Conservation (phyloP, 176 grass and related monocot species). For the Cenchrus americanus region DNA sequence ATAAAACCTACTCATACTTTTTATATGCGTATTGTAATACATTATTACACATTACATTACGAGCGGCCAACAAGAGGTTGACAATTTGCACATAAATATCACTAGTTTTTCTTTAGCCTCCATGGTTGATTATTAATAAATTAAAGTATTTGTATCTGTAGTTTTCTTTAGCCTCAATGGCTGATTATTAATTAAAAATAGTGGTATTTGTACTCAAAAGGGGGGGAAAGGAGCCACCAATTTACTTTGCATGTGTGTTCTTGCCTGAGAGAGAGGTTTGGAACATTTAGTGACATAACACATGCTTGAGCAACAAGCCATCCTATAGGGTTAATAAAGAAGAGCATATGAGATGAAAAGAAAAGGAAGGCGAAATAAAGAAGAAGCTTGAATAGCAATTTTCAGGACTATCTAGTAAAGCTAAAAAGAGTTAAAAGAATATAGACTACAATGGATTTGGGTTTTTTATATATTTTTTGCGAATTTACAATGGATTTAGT, state of each 20-base stretch:
- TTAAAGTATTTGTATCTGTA: too few species aligned
- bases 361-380: neutral
- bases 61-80: neutral
- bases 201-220: neutral
- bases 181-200: neutral
- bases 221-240: neutral
- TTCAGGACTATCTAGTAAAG: neutral
- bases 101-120: neutral
- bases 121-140: neutral
- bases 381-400: slow-evolving; percentile 4
- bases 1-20: neutral
- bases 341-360: neutral
- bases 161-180: neutral
- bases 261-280: neutral
- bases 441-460: neutral
- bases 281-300: neutral
- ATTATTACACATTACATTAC: neutral
- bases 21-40: neutral
- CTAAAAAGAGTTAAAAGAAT: neutral
- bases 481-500: neutral
- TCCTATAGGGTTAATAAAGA: slow-evolving; percentile 28
- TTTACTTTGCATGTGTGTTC: slow-evolving; percentile 22
- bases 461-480: too few species aligned
- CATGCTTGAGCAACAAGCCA: slow-evolving; percentile 42
- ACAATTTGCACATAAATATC: neutral